Conservation (phyloP, 192 early-diverging fungal genomes). For the Funneliformis mosseae region DNA sequence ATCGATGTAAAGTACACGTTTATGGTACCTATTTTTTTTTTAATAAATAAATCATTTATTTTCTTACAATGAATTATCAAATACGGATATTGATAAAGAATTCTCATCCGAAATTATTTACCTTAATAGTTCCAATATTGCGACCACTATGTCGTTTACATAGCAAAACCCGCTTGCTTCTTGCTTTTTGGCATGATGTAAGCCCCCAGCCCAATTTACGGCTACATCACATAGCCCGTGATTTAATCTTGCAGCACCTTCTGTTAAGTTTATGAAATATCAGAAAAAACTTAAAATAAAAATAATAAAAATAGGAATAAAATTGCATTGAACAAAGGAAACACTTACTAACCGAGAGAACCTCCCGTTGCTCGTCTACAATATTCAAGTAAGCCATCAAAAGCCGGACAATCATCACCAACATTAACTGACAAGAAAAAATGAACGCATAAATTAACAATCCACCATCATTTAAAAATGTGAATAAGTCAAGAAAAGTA, state of each 20-base stretch:
- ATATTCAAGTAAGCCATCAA: constrained; percentile 95
- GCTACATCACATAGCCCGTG: constrained; percentile 85
- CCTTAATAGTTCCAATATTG: constrained; percentile 86
- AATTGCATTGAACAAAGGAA: background rate
- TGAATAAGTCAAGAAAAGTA: background rate
- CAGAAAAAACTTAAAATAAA: background rate
- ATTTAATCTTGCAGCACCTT: constrained; percentile 84
- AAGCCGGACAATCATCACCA: constrained; percentile 93
- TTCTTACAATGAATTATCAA: background rate
- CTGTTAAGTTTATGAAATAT: constrained; percentile 37
- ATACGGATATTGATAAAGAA: background rate
- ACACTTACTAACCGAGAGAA: constrained; percentile 69
- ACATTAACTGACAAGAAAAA: constrained; percentile 64
- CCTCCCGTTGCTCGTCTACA: constrained; percentile 89
- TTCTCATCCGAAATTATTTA: constrained; percentile 27
- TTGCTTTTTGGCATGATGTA: constrained; percentile 97
- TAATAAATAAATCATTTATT: constrained; percentile 29
- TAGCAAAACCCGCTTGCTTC: constrained; percentile 98
- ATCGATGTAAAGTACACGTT: constrained; percentile 95
- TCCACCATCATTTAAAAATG: background rate
- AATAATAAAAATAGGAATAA: background rate
- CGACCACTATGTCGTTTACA: constrained; percentile 97
- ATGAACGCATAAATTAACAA: constrained; percentile 2
- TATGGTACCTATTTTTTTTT: constrained; percentile 60
- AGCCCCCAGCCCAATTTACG: constrained; percentile 94